Percentiles rank a stretch among this genome's conserved stretches.
Conservation (phyloP, 2,329 filamentous ascomycete species). For the Cladobotryum protrusum region DNA sequence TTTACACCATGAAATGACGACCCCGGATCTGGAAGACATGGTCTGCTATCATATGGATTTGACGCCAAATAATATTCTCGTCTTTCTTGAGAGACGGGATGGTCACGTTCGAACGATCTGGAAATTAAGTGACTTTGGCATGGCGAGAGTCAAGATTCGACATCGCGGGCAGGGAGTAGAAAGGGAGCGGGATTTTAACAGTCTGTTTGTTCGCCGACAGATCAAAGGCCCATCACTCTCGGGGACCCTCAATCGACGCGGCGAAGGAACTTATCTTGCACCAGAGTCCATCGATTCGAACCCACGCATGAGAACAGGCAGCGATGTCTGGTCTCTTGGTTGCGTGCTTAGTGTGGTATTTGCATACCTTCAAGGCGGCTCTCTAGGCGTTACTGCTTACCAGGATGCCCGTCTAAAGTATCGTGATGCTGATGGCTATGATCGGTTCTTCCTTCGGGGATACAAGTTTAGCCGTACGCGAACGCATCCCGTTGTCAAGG, state of each 20-base stretch:
- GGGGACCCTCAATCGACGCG: slow-evolving; percentile 22
- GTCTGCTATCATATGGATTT: slow-evolving; percentile 37
- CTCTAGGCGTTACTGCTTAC: slow-evolving; percentile 19
- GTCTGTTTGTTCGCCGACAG: slow-evolving; percentile 20
- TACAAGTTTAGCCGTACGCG: slow-evolving; percentile 9
- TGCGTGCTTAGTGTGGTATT: slow-evolving; percentile 34
- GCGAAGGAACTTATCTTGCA: slow-evolving; percentile 31
- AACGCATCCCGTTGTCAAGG: slow-evolving; percentile 14
- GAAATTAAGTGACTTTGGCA: slow-evolving; percentile 38
- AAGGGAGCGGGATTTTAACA: slow-evolving; percentile 24
- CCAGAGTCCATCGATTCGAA: slow-evolving; percentile 25
- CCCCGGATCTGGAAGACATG: slow-evolving; percentile 20
- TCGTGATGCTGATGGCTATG: slow-evolving; percentile 17
- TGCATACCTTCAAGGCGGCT: slow-evolving; percentile 29
- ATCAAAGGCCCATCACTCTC: slow-evolving; percentile 16
- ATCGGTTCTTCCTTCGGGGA: slow-evolving; percentile 18
- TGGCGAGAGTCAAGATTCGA: slow-evolving; percentile 30
- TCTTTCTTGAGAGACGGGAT: slow-evolving; percentile 16
- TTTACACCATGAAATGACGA: slow-evolving; percentile 30
- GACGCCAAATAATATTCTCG: slow-evolving; percentile 32
- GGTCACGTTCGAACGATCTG: slow-evolving; percentile 21
- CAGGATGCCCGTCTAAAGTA: slow-evolving; percentile 17
- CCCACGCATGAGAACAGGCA: slow-evolving; percentile 26
- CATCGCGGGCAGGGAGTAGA: slow-evolving; percentile 14
- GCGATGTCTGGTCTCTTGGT: slow-evolving; percentile 36